Base-by-base conservation (phyloP, 2,329 filamentous ascomycete genomes). In the Calonectria henricotiae region DNA sequence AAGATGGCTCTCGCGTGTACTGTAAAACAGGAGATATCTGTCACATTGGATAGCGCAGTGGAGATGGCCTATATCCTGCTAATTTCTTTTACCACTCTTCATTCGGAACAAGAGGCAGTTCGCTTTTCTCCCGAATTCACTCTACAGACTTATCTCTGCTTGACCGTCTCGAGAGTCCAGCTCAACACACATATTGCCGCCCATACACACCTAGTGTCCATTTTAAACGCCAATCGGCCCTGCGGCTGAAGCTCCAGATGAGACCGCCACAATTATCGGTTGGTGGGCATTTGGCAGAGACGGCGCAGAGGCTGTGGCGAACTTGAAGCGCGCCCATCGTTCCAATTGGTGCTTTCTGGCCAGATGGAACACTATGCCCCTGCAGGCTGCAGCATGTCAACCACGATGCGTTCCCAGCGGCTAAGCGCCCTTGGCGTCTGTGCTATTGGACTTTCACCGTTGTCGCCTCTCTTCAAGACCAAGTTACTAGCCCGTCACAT, bases 341-440 rank as follows among this genome's bases (percentile, higher is more conserved):
- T 58, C 13, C 35, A 25, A 58, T 58, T 58, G 51, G 51, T 25
- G 20, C 32, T 27, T 20, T 15, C 32, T 32, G 35, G 51, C 12
- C 17, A 20, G 12, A 27, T 6, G 32, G 32, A 12, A 58, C 51
- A 15, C 35, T 12, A 17, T 4, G 17, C 49, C 32, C 49, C 49
- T 20, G 20, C 20, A 20, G 20, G 20, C 51, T 23, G 32, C 51
- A 20, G 11, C 12, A 23, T 39, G 27, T 20, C 51, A 32, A 11
- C 51, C 51, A 27, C 51, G 51, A 25, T 39, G 32, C 20, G 12
- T 4, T 39, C n/a, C 13, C 51, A 58, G 23, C 51, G 32, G 51
- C 20, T 58, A 58, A 30, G 35, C 51, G 51, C 51, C 51, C 32
- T 20, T 58, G 51, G 51, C 32, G 51, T 58, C 51, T 37, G 35